Evolutionary conservation across 331 rosid species (phyloP).

Genomic region (Malus hybrid): DNA sequence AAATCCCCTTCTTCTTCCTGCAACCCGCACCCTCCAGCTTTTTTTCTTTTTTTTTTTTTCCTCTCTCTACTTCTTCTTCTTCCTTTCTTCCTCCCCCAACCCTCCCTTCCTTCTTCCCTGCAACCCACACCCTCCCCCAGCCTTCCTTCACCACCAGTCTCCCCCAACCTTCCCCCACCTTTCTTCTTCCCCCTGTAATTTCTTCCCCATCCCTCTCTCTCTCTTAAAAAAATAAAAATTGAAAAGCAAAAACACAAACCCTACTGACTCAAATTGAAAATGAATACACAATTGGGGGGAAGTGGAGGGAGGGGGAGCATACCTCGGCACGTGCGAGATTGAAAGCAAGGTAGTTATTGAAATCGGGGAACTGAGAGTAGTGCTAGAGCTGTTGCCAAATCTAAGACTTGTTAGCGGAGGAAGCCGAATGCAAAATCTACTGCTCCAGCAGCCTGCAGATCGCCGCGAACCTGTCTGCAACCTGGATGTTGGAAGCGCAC

Average conservation of each 20-base stretch:
- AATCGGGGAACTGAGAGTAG: slow-evolving; percentile 89
- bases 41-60: too few relatives aligned
- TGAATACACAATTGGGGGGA: not conserved
- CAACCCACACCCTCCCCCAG: too few relatives aligned
- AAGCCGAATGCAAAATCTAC: slow-evolving; percentile 76
- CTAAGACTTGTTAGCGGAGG: slow-evolving; percentile 86
- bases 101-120: too few relatives aligned
- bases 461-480: slow-evolving; percentile 49
- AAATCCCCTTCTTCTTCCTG: too few relatives aligned
- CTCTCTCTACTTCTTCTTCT: too few relatives aligned
- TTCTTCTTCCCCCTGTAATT: too few relatives aligned
- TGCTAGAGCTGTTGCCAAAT: slow-evolving; percentile 95
- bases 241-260: not conserved
- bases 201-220: too few relatives aligned
- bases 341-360: slow-evolving; percentile 87
- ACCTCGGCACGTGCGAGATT: slow-evolving; percentile 93
- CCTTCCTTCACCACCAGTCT: too few relatives aligned
- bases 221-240: too few relatives aligned
- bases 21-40: too few relatives aligned
- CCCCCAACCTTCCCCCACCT: too few relatives aligned
- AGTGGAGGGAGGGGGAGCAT: not conserved
- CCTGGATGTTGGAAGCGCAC: not conserved
- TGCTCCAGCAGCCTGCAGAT: slow-evolving; percentile 91
- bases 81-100: too few relatives aligned
- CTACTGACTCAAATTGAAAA: not conserved